phyloP scores from a whole-genome alignment of 2,329 filamentous ascomycete species.

The Pseudocercospora musae region DNA sequence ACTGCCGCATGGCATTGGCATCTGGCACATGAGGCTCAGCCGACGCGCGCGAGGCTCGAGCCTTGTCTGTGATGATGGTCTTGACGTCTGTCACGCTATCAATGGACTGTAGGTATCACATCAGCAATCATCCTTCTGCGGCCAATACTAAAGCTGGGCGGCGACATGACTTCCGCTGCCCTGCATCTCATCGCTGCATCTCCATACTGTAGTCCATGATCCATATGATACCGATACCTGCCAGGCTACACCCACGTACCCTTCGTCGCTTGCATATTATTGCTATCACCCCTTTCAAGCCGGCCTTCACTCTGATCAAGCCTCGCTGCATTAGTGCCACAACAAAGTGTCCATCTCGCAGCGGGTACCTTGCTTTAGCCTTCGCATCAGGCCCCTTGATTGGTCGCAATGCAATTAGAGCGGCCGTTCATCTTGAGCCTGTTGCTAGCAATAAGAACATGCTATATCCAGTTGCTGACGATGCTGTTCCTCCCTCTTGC shows the following conservation, averaged over 20 bases:
- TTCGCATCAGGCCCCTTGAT: not conserved
- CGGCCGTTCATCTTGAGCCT: slow-evolving; percentile 4
- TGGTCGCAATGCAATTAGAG: not conserved
- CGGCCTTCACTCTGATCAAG: too few species aligned
- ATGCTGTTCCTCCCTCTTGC: not conserved
- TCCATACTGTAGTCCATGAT: too few species aligned
- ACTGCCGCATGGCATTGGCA: slow-evolving; percentile 2
- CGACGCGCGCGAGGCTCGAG: not conserved
- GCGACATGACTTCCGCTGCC: not conserved
- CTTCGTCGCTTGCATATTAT: too few species aligned
- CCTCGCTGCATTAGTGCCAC: slow-evolving; percentile 1
- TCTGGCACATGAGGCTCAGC: not conserved
- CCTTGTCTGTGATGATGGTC: not conserved
- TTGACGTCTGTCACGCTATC: too few species aligned
- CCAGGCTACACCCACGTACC: not conserved
- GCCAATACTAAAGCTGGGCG: not conserved
- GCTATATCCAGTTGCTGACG: not conserved
- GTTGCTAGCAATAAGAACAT: slow-evolving; percentile 6
- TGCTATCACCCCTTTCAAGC: slow-evolving; percentile 1
- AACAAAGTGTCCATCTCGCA: not conserved
- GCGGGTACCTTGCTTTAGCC: not conserved
- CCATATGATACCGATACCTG: too few species aligned
- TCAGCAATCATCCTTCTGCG: not conserved
- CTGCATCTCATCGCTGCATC: not conserved
- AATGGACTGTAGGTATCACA: too few species aligned